Percentiles rank a stretch among this genome's conserved stretches.
These are phyloP conservation scores for Nicotiana rustica DNA, from an alignment of 305 asterid genomes.

Conservation along the genomic window DNA sequence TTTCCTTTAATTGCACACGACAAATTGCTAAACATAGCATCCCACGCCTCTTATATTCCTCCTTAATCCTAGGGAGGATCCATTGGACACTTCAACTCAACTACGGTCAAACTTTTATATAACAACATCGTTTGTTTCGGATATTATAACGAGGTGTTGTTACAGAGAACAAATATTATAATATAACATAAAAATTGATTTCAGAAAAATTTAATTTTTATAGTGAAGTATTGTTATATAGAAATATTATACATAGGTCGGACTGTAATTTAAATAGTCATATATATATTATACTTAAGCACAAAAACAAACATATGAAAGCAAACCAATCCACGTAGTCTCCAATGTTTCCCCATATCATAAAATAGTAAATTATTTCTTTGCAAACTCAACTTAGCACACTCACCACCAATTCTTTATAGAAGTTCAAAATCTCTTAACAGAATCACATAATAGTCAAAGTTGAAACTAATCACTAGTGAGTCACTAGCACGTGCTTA, in stretches of 20 bases:
- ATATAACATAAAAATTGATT: no score
- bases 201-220: no score
- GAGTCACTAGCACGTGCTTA: slow-evolving; percentile 27
- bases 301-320: slow-evolving; percentile 26
- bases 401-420: slow-evolving; percentile 26
- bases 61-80: slow-evolving; percentile 28
- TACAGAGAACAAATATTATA: no score
- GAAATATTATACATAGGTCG: no score
- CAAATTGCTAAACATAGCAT: neutral
- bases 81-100: slow-evolving; percentile 12
- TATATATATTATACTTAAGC: neutral
- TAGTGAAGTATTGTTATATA: no score
- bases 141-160: no score
- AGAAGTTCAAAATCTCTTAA: neutral
- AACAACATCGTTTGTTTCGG: no score
- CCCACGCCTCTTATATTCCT: slow-evolving; percentile 27
- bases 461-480: neutral
- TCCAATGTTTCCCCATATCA: slow-evolving; percentile 41
- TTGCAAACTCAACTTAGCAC: slow-evolving; percentile 34
- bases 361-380: slow-evolving; percentile 34
- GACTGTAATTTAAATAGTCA: neutral
- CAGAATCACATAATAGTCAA: neutral
- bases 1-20: neutral
- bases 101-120: no score
- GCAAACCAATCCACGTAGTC: slow-evolving; percentile 44